These are phyloP conservation scores for Hemisphaericaspora subhashii DNA, from an alignment of 1,139 yeast genomes.

Conservation along the genomic window DNA sequence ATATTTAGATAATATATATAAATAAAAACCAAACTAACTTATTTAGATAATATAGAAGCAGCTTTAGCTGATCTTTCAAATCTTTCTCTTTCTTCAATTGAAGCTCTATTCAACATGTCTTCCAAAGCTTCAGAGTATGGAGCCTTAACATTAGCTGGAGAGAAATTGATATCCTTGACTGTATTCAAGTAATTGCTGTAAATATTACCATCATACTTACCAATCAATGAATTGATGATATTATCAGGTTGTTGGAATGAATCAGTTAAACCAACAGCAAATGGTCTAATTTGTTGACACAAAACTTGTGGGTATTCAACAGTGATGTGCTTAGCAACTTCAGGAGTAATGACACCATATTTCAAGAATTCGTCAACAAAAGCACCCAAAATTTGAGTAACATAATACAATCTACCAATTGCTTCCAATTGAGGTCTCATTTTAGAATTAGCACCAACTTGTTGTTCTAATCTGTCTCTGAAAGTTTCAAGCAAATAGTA, in stretches of 20 bases:
- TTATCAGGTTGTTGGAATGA: slow-evolving; percentile 85
- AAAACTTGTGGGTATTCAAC: slow-evolving; percentile 46
- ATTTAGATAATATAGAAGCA: slow-evolving; percentile 16
- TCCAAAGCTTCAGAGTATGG: slow-evolving; percentile 56
- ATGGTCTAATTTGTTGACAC: slow-evolving; percentile 57
- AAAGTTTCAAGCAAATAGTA: slow-evolving; percentile 37
- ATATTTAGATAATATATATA: slow-evolving; percentile 1
- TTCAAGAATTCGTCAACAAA: slow-evolving; percentile 79
- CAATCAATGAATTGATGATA: slow-evolving; percentile 83
- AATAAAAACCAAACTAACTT: slow-evolving; percentile 2
- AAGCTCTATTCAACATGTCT: slow-evolving; percentile 52
- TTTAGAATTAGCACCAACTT: slow-evolving; percentile 15
- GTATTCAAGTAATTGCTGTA: slow-evolving; percentile 71
- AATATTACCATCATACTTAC: slow-evolving; percentile 81
- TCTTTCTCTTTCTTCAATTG: slow-evolving; percentile 50
- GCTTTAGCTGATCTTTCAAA: slow-evolving; percentile 45
- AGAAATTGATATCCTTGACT: slow-evolving; percentile 49
- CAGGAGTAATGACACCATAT: slow-evolving; percentile 48
- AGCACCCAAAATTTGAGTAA: slow-evolving; percentile 67
- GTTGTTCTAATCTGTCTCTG: slow-evolving; percentile 23
- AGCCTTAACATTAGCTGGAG: slow-evolving; percentile 57
- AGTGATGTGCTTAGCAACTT: slow-evolving; percentile 39
- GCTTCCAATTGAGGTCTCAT: slow-evolving; percentile 15
- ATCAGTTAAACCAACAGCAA: slow-evolving; percentile 83
- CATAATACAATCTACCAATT: slow-evolving; percentile 19